Conservation (phyloP, 2,329 filamentous ascomycete species). For the Diplodia mutila region DNA sequence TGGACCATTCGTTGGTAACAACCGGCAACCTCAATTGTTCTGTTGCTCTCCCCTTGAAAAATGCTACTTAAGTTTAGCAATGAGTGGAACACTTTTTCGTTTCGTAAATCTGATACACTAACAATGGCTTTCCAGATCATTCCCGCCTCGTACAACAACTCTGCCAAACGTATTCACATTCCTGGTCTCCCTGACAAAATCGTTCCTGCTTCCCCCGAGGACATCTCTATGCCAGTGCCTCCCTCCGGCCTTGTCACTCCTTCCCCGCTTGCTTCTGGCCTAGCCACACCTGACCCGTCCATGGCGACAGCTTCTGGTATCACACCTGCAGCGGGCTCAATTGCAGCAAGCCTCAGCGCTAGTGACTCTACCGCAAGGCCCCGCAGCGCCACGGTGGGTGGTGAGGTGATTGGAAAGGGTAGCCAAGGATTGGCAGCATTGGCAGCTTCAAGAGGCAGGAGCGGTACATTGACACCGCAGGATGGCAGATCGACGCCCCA, state of each 20-base stretch:
- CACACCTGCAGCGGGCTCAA: background rate
- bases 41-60: background rate
- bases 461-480: constrained; percentile 24
- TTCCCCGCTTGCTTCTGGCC: constrained; percentile 37
- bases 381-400: constrained; percentile 11
- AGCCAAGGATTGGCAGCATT: constrained; percentile 16
- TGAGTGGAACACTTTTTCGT: background rate
- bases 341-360: background rate
- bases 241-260: constrained; percentile 56
- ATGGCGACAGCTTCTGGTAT: constrained; percentile 1
- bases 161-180: constrained; percentile 88
- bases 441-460: constrained; percentile 4
- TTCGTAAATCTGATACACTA: background rate
- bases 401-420: constrained; percentile 17
- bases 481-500: constrained; percentile 22
- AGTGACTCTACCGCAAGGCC: background rate
- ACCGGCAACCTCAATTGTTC: background rate
- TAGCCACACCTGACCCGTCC: constrained; percentile 39
- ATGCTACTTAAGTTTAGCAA: background rate
- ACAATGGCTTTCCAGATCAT: constrained; percentile 66
- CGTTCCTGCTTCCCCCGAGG: constrained; percentile 77
- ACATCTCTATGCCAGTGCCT: constrained; percentile 77
- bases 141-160: constrained; percentile 95
- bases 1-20: background rate
- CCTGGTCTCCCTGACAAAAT: constrained; percentile 67